Evolutionary conservation across 2,329 filamentous ascomycete species (phyloP).

Genomic region (Verticillium nonalfalfae): DNA sequence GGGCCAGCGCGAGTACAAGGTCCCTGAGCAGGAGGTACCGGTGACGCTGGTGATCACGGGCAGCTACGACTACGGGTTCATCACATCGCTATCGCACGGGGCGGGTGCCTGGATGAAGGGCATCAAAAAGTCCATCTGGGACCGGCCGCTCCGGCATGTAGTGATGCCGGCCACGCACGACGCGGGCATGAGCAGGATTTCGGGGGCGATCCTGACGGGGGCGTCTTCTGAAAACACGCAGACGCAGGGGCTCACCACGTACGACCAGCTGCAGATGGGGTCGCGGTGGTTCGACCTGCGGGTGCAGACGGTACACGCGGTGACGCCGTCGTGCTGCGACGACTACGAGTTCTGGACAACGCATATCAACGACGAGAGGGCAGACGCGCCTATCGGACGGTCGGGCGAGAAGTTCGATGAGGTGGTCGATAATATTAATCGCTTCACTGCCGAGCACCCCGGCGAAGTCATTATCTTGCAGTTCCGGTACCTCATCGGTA

Average conservation of each 20-base stretch:
- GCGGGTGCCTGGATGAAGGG: conserved; percentile 24
- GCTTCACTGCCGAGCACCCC: conserved; percentile 33
- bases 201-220: conserved; percentile 22
- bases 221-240: conserved; percentile 33
- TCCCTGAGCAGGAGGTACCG: conserved; percentile 19
- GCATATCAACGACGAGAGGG: conserved; percentile 28
- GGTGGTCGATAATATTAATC: conserved; percentile 35
- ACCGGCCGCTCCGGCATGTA: conserved; percentile 34
- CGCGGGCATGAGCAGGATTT: conserved; percentile 39
- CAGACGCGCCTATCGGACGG: conserved; percentile 31
- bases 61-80: conserved; percentile 23
- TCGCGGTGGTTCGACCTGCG: conserved; percentile 42
- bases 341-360: conserved; percentile 30
- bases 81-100: conserved; percentile 20
- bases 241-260: conserved; percentile 36
- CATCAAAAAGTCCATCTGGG: conserved; percentile 23
- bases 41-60: conserved; percentile 28
- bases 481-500: conserved; percentile 32
- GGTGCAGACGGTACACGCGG: conserved; percentile 22
- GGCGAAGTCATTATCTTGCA: conserved; percentile 31
- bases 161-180: conserved; percentile 43
- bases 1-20: conserved; percentile 24
- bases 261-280: conserved; percentile 36
- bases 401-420: conserved; percentile 36
- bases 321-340: no score